Conservation (phyloP, 2,329 filamentous ascomycete genomes). For the Fusarium torulosum region DNA sequence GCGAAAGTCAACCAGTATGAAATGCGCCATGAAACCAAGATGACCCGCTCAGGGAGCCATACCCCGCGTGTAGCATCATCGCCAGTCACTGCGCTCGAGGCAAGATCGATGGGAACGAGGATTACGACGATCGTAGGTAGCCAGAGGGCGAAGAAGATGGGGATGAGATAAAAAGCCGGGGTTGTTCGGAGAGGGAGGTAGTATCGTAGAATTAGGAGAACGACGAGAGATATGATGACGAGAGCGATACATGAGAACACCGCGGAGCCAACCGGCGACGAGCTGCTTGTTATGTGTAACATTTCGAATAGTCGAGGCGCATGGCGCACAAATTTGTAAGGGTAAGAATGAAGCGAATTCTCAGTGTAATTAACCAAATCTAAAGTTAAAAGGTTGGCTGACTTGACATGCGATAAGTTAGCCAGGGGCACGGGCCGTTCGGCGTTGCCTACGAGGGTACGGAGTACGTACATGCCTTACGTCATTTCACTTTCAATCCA, state of each 20-base stretch:
- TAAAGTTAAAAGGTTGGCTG: constrained; percentile 23
- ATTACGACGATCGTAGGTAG: constrained; percentile 92
- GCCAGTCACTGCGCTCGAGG: constrained; percentile 81
- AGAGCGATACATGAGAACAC: constrained; percentile 82
- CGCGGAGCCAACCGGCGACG: constrained; percentile 80
- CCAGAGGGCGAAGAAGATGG: constrained; percentile 95
- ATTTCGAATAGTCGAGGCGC: constrained; percentile 56
- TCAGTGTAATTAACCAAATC: constrained; percentile 7
- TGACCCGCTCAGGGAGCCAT: constrained; percentile 82
- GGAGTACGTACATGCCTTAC: constrained; percentile 39
- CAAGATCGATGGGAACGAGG: constrained; percentile 94
- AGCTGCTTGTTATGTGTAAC: constrained; percentile 63
- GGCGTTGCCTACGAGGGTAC: constrained; percentile 21
- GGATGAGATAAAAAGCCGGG: constrained; percentile 88
- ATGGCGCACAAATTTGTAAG: constrained; percentile 48
- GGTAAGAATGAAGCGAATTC: constrained; percentile 37
- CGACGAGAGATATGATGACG: constrained; percentile 78
- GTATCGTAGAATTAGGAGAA: constrained; percentile 86
- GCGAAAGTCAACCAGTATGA: constrained; percentile 97
- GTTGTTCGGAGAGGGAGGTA: constrained; percentile 93
- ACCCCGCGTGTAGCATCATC: constrained; percentile 81
- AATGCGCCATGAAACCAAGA: constrained; percentile 93
- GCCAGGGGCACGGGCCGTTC: constrained; percentile 44
- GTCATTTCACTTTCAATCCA: constrained; percentile 33
- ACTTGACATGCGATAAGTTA: constrained; percentile 34